Evolutionary conservation across 805 yeast species (phyloP).

Genomic region (Myxozyma sirexii): DNA sequence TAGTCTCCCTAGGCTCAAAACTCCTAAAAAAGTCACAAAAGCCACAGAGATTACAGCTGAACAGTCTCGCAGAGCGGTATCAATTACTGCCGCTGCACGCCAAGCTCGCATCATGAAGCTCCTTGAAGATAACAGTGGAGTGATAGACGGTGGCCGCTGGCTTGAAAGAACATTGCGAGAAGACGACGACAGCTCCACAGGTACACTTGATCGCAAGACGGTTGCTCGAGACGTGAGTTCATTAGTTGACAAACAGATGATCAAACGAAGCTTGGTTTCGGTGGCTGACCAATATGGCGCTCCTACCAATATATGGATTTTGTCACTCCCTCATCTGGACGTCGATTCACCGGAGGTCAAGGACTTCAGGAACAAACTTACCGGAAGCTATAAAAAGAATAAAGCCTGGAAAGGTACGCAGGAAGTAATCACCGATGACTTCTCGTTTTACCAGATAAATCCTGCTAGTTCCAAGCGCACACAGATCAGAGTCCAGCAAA

Average conservation of each 20-base stretch:
- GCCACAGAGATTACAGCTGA: too few relatives aligned
- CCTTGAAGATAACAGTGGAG: slow-evolving; percentile 51
- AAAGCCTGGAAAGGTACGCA: not conserved
- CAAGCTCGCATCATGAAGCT: slow-evolving; percentile 49
- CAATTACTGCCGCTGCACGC: slow-evolving; percentile 36
- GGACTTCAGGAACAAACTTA: slow-evolving; percentile 25
- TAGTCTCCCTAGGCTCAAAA: too few relatives aligned
- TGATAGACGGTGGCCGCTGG: slow-evolving; percentile 48
- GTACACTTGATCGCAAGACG: slow-evolving; percentile 59
- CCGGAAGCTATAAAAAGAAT: slow-evolving; percentile 6
- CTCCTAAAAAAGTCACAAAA: too few relatives aligned
- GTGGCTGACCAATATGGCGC: slow-evolving; percentile 35
- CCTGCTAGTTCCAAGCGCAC: slow-evolving; percentile 8
- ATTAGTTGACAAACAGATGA: slow-evolving; percentile 43
- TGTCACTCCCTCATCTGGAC: slow-evolving; percentile 39
- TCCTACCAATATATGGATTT: slow-evolving; percentile 35
- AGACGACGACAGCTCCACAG: slow-evolving; percentile 41
- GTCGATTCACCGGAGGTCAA: slow-evolving; percentile 36
- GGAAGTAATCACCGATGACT: slow-evolving; percentile 26
- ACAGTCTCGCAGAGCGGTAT: not conserved
- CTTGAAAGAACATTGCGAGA: slow-evolving; percentile 50
- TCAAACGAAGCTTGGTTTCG: slow-evolving; percentile 39
- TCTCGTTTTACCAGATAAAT: slow-evolving; percentile 25
- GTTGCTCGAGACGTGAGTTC: slow-evolving; percentile 49
- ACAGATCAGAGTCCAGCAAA: slow-evolving; percentile 12